Percentiles rank a stretch among this genome's conserved stretches.
These are phyloP conservation scores for Polytrichum formosum DNA, from an alignment of 225 moss, liverwort and hornwort genomes.

Conservation along the genomic window DNA sequence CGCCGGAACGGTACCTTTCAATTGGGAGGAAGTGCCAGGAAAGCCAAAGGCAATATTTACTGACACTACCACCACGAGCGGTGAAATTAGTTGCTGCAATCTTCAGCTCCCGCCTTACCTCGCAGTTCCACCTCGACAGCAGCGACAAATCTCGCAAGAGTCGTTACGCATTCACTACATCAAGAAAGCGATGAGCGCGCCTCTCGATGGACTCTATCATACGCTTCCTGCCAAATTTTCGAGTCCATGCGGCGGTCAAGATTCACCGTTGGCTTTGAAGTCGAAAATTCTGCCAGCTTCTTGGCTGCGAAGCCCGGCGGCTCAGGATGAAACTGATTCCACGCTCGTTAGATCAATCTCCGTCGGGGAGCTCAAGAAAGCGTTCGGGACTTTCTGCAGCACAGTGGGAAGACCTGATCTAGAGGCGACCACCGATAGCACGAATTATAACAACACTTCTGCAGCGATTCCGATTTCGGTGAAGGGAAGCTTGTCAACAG, in stretches of 20 bases:
- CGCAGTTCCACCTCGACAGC: slow-evolving; percentile 11
- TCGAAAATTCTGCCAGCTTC: not conserved
- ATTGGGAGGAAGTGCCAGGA: slow-evolving; percentile 72
- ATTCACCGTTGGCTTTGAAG: not conserved
- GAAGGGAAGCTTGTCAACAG: not conserved
- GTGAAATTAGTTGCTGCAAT: slow-evolving; percentile 13
- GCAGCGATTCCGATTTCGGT: too few relatives aligned
- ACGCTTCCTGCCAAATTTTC: slow-evolving; percentile 7
- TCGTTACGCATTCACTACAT: slow-evolving; percentile 16
- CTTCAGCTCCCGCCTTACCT: slow-evolving; percentile 27
- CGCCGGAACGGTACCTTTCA: slow-evolving; percentile 60
- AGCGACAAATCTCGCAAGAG: slow-evolving; percentile 7
- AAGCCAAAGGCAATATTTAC: slow-evolving; percentile 43
- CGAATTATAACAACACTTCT: too few relatives aligned
- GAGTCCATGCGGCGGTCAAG: not conserved
- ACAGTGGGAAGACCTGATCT: too few relatives aligned
- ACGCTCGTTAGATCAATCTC: not conserved
- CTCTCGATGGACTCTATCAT: slow-evolving; percentile 21
- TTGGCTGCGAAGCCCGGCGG: slow-evolving; percentile 5
- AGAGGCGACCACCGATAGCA: too few relatives aligned
- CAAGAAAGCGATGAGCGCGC: slow-evolving; percentile 26
- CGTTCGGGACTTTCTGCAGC: too few relatives aligned
- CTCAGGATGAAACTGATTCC: slow-evolving; percentile 1
- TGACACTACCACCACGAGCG: slow-evolving; percentile 1
- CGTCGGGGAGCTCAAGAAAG: too few relatives aligned